Conservation (phyloP, 495 filamentous ascomycete genomes). For the Penicillium odoratum region DNA sequence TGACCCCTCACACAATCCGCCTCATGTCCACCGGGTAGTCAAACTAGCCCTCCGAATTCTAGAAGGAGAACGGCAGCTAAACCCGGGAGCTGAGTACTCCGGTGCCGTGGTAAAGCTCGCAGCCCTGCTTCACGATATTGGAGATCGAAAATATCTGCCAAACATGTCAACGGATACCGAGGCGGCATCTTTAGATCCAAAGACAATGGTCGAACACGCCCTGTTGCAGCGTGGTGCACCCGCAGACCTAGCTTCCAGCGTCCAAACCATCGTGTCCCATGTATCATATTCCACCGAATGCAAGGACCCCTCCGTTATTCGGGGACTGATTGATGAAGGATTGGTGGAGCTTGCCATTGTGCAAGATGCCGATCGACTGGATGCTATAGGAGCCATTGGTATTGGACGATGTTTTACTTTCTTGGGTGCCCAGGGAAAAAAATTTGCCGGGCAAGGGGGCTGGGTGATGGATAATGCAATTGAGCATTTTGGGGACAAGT, state of each 20-base stretch:
- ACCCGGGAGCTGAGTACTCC: slow-evolving; percentile 43
- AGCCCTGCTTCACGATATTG: slow-evolving; percentile 84
- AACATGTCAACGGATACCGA: slow-evolving; percentile 7
- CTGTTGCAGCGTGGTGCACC: slow-evolving; percentile 58
- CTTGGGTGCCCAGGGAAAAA: slow-evolving; percentile 58
- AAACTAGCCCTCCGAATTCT: slow-evolving; percentile 65
- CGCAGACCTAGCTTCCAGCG: slow-evolving; percentile 53
- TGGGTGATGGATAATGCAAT: slow-evolving; percentile 64
- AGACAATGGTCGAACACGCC: slow-evolving; percentile 55
- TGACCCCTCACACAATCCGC: slow-evolving; percentile 84
- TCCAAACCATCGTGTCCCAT: slow-evolving; percentile 68
- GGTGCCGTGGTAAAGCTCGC: slow-evolving; percentile 63
- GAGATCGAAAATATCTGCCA: slow-evolving; percentile 75
- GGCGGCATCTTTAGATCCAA: slow-evolving; percentile 32
- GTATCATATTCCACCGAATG: slow-evolving; percentile 79
- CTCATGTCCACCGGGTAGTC: slow-evolving; percentile 79
- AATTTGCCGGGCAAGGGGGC: slow-evolving; percentile 27
- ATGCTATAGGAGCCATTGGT: slow-evolving; percentile 85
- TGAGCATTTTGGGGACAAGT: slow-evolving; percentile 78
- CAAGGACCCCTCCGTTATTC: slow-evolving; percentile 54
- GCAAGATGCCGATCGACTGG: slow-evolving; percentile 87
- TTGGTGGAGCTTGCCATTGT: slow-evolving; percentile 80
- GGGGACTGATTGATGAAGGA: slow-evolving; percentile 47
- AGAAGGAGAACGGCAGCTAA: slow-evolving; percentile 35
- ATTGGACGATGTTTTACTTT: slow-evolving; percentile 79